Base-by-base conservation (phyloP, 495 filamentous ascomycete genomes). In the Podospora comata region DNA sequence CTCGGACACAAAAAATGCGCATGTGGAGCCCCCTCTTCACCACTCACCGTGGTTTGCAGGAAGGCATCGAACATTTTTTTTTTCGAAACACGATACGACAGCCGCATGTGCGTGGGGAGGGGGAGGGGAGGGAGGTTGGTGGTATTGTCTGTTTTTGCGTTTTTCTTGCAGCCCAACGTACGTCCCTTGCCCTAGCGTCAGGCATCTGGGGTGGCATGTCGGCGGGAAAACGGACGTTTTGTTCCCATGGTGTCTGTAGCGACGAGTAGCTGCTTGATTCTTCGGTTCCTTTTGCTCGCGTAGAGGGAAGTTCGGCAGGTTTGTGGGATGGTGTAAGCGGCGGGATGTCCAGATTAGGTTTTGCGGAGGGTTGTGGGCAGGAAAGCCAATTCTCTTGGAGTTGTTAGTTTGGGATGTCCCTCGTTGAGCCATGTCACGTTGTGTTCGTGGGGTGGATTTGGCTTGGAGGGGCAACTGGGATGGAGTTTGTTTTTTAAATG, bases 151-250 rank as follows among this genome's bases (percentile, higher is more conserved):
- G 39, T 48, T 48, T 48, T 48, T 48, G 7, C 39, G 0, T 13
- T 48, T 3, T 16, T 48, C 13, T 48, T 48, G 39, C 39, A 48
- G 39, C 39, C 39, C 39, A 48, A 48, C 39, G 39, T 48, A 48
- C 9, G 39, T 48, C 39, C 15, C 15, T 48, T 48, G 39, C 39
- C 39, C 39, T 6, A 48, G 39, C 39, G 39, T 58, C 23, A 26
- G 55, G 55, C 55, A 58, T 58, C n/a, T 18, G 54, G 55, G 55
- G 55, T 58, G 55, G 19, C 55, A 58, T 58, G 55, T 58, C 55
- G 55, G 55, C 55, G 55, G 55, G 55, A 3, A 20, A 58, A 58
- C 55, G 55, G 39, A 48, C 39, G 30, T 5, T 32, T 32, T 32
- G 30, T 32, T 32, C 30, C 30, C 30, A 32, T 32, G 30, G 30